Percentiles rank a stretch among this genome's conserved stretches.
phyloP scores from a whole-genome alignment of 257 asterid species.

The Ajuga chamaepitys region DNA sequence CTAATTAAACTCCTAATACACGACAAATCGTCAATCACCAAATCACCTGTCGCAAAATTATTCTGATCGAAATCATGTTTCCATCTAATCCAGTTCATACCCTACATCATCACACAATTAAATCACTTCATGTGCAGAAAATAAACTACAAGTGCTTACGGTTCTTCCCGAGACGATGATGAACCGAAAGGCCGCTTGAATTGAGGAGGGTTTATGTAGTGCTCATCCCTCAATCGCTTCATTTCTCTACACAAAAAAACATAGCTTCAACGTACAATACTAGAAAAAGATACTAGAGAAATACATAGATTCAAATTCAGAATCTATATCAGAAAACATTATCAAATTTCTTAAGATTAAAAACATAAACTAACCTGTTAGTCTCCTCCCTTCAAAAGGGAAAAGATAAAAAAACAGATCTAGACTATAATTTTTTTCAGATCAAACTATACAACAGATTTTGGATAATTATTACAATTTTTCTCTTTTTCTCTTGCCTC shows the following conservation, averaged over 20 bases:
- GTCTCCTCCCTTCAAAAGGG: conserved; percentile 30
- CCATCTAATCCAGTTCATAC: conserved; percentile 27
- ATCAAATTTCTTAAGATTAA: neutral
- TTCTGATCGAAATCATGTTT: conserved; percentile 22
- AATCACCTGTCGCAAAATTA: conserved; percentile 8
- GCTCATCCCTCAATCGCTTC: conserved; percentile 89
- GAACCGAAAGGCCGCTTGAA: conserved; percentile 74
- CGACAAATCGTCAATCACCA: neutral
- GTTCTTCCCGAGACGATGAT: conserved; percentile 70
- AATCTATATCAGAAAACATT: conserved; percentile 1
- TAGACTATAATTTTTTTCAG: conserved; percentile 25
- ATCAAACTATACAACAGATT: conserved; percentile 19
- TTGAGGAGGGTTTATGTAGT: conserved; percentile 59
- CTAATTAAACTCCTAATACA: conserved; percentile 11
- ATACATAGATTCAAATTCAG: conserved; percentile 4
- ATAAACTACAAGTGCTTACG: conserved; percentile 46
- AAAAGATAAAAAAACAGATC: conserved; percentile 51
- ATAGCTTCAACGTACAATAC: conserved; percentile 22
- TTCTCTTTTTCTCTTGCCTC: conserved; percentile 10
- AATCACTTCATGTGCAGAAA: conserved; percentile 1
- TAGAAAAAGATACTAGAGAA: neutral
- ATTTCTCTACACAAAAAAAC: conserved; percentile 36
- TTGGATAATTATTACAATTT: conserved; percentile 3
- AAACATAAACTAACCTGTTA: conserved; percentile 32
- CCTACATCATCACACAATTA: conserved; percentile 11